Percentiles rank a stretch among this genome's conserved stretches.
These are phyloP conservation scores for Fomes fomentarius DNA, from an alignment of 1,284 basidiomycete genomes.

Conservation along the genomic window DNA sequence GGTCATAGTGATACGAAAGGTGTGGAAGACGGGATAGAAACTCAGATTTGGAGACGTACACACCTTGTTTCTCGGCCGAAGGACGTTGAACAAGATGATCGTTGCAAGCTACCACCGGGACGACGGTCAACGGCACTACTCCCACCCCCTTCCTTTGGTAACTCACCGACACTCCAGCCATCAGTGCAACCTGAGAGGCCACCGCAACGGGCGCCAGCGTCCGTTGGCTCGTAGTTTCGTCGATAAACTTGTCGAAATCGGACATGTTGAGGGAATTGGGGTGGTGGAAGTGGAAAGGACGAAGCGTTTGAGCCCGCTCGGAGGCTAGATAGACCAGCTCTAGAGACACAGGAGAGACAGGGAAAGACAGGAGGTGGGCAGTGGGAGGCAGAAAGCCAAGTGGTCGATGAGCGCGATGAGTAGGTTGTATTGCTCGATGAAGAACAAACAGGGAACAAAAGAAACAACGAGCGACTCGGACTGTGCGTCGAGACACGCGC, in stretches of 20 bases:
- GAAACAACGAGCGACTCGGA: no score
- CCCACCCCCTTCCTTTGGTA: not conserved
- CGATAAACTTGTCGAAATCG: conserved; percentile 32
- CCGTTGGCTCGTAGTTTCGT: conserved; percentile 38
- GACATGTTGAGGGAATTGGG: conserved; percentile 19
- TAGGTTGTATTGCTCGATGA: conserved; percentile 20
- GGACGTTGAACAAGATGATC: conserved; percentile 62
- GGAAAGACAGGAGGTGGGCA: not conserved
- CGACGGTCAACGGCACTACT: conserved; percentile 1
- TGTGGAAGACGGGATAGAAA: not conserved
- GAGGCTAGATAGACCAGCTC: conserved; percentile 10
- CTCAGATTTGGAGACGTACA: conserved; percentile 17
- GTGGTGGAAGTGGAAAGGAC: conserved; percentile 2
- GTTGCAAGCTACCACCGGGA: conserved; percentile 44
- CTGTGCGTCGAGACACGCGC: no score
- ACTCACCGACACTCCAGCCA: conserved; percentile 42
- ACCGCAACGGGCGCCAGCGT: conserved; percentile 80
- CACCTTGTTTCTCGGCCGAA: conserved; percentile 68
- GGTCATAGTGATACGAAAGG: not conserved
- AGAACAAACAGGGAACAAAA: conserved; percentile 13
- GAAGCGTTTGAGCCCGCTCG: conserved; percentile 25
- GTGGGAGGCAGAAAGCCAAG: not conserved
- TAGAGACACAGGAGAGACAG: not conserved
- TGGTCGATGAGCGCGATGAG: conserved; percentile 7
- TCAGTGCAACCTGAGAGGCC: conserved; percentile 71